phyloP scores from a whole-genome alignment of 306 rosid species.

The Pyrus betulifolia region DNA sequence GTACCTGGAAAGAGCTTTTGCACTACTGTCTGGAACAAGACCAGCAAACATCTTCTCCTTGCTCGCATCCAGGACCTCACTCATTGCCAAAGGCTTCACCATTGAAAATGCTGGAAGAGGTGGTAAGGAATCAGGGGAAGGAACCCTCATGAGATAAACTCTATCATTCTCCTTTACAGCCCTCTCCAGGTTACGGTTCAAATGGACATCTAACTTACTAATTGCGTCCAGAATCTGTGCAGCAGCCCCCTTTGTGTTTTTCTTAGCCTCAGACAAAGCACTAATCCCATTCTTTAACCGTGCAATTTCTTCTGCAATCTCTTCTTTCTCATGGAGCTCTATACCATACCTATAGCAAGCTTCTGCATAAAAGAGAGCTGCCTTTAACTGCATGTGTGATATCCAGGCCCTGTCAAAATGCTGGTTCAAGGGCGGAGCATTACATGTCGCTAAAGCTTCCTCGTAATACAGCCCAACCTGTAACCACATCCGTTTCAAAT shows the following conservation, averaged over 20 bases:
- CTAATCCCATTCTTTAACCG: slow-evolving; percentile 56
- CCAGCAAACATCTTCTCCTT: slow-evolving; percentile 90
- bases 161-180: slow-evolving; percentile 95
- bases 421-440: slow-evolving; percentile 64
- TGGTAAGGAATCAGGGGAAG: slow-evolving; percentile 54
- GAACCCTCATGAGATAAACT: slow-evolving; percentile 96
- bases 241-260: slow-evolving; percentile 74
- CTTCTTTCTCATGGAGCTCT: slow-evolving; percentile 91
- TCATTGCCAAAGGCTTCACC: slow-evolving; percentile 90
- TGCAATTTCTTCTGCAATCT: slow-evolving; percentile 92
- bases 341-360: slow-evolving; percentile 79
- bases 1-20: slow-evolving; percentile 93
- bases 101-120: slow-evolving; percentile 78
- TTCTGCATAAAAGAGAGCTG: slow-evolving; percentile 72
- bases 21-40: slow-evolving; percentile 88
- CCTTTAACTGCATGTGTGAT: slow-evolving; percentile 81
- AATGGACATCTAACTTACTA: slow-evolving; percentile 65
- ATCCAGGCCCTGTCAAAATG: slow-evolving; percentile 91
- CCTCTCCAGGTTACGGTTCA: slow-evolving; percentile 83
- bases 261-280: slow-evolving; percentile 62
- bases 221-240: slow-evolving; percentile 80
- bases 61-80: slow-evolving; percentile 87
- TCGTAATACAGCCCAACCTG: slow-evolving; percentile 92
- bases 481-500: slow-evolving; percentile 18
- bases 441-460: slow-evolving; percentile 81